phyloP scores from a whole-genome alignment of 352 stramenopile genomes.

The Globisporangium polare region DNA sequence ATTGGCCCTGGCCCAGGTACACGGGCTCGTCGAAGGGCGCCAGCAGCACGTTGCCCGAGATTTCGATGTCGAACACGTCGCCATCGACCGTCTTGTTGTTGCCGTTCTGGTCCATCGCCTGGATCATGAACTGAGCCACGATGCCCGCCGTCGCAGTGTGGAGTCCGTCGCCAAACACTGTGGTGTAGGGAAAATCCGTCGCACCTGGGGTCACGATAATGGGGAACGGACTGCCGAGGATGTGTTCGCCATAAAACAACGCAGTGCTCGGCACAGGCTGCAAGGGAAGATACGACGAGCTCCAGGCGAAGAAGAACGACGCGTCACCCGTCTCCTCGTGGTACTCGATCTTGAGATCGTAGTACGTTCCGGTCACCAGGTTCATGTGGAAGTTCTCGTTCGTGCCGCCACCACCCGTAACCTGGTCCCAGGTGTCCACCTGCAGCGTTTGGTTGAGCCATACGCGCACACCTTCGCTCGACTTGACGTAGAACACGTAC shows the following conservation, averaged over 20 bases:
- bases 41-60: conserved; percentile 42
- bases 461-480: conserved; percentile 90
- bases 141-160: conserved; percentile 78
- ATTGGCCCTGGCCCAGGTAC: conserved; percentile 91
- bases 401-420: conserved; percentile 32
- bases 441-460: conserved; percentile 92
- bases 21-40: conserved; percentile 61
- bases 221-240: conserved; percentile 91
- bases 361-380: conserved; percentile 72
- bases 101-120: conserved; percentile 90
- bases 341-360: conserved; percentile 95
- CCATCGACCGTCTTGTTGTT: conserved; percentile 89
- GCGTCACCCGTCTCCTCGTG: conserved; percentile 91
- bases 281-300: conserved; percentile 86
- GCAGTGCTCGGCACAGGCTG: conserved; percentile 75
- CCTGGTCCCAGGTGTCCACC: conserved; percentile 89
- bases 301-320: conserved; percentile 88
- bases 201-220: conserved; percentile 89
- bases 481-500: conserved; percentile 92
- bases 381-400: conserved; percentile 63
- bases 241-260: conserved; percentile 89
- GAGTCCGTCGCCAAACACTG: conserved; percentile 82
- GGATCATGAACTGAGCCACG: conserved; percentile 88
- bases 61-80: conserved; percentile 71
- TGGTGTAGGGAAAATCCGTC: conserved; percentile 95